Evolutionary conservation across 805 yeast genomes (phyloP).

Genomic region (Ogataea polymorpha): DNA sequence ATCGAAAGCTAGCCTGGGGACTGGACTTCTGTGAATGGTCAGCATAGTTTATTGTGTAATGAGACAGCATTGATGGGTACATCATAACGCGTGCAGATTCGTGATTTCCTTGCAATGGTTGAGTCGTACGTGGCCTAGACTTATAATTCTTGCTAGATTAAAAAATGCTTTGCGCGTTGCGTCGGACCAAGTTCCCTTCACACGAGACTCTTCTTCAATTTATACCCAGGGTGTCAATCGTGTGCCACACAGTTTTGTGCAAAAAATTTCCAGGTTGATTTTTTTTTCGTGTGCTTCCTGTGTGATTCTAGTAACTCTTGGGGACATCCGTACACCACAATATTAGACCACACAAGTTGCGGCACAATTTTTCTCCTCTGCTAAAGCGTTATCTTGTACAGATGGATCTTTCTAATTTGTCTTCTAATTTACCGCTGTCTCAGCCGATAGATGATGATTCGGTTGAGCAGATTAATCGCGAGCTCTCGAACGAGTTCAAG

Average conservation of each 20-base stretch:
- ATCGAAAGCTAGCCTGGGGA: constrained; percentile 13
- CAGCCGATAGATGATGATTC: constrained; percentile 45
- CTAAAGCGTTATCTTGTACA: constrained; percentile 3
- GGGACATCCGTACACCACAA: background rate
- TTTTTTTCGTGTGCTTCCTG: background rate
- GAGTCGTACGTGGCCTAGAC: background rate
- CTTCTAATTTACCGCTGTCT: constrained; percentile 52
- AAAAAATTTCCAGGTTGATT: background rate
- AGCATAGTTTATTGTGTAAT: constrained; percentile 13
- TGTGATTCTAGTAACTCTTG: no score
- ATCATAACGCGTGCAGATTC: constrained; percentile 8
- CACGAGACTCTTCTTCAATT: constrained; percentile 7
- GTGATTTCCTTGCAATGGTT: background rate
- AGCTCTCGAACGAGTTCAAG: constrained; percentile 61
- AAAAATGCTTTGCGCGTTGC: constrained; percentile 1
- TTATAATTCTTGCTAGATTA: background rate
- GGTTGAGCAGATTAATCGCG: constrained; percentile 46
- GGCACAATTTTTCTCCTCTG: constrained; percentile 3
- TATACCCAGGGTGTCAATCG: constrained; percentile 5
- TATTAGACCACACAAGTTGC: background rate
- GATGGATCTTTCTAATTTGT: constrained; percentile 65
- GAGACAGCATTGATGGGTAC: constrained; percentile 23
- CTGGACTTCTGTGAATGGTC: constrained; percentile 7
- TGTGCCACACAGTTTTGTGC: constrained; percentile 8
- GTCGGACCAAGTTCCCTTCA: constrained; percentile 3